A percentile compares a stretch with the other conserved stretches of the same genome.
phyloP scores from a whole-genome alignment of 75 land plant genomes.

The Cryptomeria japonica region DNA sequence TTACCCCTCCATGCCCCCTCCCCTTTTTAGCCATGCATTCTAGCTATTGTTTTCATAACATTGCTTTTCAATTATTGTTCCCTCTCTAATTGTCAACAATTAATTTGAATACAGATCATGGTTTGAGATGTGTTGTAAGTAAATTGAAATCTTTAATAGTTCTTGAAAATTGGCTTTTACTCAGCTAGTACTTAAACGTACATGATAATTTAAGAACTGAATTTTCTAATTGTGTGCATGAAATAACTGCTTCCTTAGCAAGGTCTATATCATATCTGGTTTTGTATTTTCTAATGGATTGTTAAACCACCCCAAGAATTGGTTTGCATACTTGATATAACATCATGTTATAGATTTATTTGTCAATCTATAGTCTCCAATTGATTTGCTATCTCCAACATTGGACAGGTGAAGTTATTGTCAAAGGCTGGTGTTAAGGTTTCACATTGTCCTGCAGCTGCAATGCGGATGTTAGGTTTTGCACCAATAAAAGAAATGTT shows the following conservation, averaged over 20 bases:
- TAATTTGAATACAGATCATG: neutral
- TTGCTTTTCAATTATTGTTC: no score
- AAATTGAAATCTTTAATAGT: neutral
- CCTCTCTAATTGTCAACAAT: no score
- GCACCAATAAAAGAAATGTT: conserved; percentile 89
- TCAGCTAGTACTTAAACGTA: neutral
- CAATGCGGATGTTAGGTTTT: conserved; percentile 98
- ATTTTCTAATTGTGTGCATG: neutral
- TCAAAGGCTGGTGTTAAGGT: conserved; percentile 79
- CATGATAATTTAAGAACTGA: neutral
- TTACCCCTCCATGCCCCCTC: no score
- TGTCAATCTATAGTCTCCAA: neutral
- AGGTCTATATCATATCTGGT: neutral
- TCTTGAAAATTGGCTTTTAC: neutral
- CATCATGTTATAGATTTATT: neutral
- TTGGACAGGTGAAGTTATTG: conserved; percentile 63
- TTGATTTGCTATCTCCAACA: neutral
- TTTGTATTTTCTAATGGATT: neutral
- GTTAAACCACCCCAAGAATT: neutral
- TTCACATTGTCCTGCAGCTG: conserved; percentile 97
- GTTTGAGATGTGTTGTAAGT: neutral
- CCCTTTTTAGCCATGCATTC: no score
- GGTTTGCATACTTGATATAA: neutral
- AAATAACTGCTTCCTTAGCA: neutral
- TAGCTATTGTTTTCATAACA: no score